Percentiles rank a stretch among this genome's conserved stretches.
Conservation (phyloP, 345 rosid species). For the Mangifera indica region DNA sequence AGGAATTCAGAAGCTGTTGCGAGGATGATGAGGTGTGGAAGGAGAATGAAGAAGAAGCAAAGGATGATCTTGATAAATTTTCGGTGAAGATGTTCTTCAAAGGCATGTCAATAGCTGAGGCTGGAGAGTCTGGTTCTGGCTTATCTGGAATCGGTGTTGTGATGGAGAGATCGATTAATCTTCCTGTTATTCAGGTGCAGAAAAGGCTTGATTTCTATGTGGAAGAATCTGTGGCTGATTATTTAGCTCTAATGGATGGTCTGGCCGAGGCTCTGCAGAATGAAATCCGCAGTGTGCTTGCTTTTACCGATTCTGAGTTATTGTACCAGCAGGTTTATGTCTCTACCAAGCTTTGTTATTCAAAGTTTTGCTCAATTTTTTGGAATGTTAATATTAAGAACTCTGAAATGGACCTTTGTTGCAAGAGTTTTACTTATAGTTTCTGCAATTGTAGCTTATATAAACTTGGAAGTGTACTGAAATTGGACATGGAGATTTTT, state of each 20-base stretch:
- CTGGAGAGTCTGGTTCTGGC: conserved; percentile 57
- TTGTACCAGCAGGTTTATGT: conserved; percentile 67
- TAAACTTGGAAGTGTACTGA: too few species aligned
- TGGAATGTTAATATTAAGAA: not conserved
- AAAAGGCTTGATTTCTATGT: conserved; percentile 84
- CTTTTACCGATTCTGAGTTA: conserved; percentile 67
- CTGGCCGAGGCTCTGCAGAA: conserved; percentile 64
- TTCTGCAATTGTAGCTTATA: too few species aligned
- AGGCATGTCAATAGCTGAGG: conserved; percentile 61
- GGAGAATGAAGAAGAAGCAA: conserved; percentile 55
- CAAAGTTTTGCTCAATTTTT: not conserved
- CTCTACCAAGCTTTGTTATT: not conserved
- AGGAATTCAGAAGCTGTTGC: conserved; percentile 89
- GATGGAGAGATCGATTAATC: conserved; percentile 57
- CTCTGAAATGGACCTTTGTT: not conserved
- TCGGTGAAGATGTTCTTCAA: conserved; percentile 86
- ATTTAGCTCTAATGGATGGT: conserved; percentile 88
- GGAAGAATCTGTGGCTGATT: conserved; percentile 77
- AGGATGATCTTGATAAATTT: conserved; percentile 56
- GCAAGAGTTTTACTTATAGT: too few species aligned
- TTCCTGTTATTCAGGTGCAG: conserved; percentile 72
- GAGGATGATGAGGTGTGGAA: conserved; percentile 92
- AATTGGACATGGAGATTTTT: too few species aligned
- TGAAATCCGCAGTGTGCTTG: conserved; percentile 56
- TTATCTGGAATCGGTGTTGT: conserved; percentile 86